Conservation (phyloP, 139 green algal genomes). For the Chlorella sorokiniana region DNA sequence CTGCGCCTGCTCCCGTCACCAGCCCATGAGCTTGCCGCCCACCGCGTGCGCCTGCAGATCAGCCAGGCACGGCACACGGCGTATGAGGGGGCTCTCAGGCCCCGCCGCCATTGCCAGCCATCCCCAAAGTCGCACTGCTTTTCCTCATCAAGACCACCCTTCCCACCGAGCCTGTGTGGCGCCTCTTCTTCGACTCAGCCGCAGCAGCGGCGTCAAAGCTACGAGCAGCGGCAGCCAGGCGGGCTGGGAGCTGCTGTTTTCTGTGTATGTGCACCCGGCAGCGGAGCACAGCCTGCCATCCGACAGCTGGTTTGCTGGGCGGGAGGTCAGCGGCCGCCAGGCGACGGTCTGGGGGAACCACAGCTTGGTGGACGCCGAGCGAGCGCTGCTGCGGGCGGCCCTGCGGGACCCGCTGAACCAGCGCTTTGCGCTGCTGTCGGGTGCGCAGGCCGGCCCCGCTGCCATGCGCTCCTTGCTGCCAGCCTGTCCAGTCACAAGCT, state of each 20-base stretch:
- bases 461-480: too few species aligned
- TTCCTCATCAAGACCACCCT: conserved; percentile 37
- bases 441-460: background rate
- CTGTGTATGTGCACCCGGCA: conserved; percentile 44
- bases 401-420: conserved; percentile 49
- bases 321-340: conserved; percentile 17
- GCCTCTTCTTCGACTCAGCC: background rate
- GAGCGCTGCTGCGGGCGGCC: conserved; percentile 43
- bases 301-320: conserved; percentile 39
- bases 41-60: background rate
- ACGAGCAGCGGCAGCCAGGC: background rate
- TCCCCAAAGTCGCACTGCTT: conserved; percentile 44
- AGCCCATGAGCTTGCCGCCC: background rate
- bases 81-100: background rate
- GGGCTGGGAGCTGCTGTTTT: conserved; percentile 35
- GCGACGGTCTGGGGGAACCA: conserved; percentile 38
- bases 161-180: conserved; percentile 6
- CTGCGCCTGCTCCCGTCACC: background rate
- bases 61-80: background rate
- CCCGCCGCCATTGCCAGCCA: background rate
- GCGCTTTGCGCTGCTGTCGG: conserved; percentile 51
- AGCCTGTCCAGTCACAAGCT: background rate
- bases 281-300: conserved; percentile 17
- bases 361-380: conserved; percentile 42
- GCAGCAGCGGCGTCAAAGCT: background rate